phyloP scores from a whole-genome alignment of 495 filamentous ascomycete species.

The Penicillium simplicissimum region DNA sequence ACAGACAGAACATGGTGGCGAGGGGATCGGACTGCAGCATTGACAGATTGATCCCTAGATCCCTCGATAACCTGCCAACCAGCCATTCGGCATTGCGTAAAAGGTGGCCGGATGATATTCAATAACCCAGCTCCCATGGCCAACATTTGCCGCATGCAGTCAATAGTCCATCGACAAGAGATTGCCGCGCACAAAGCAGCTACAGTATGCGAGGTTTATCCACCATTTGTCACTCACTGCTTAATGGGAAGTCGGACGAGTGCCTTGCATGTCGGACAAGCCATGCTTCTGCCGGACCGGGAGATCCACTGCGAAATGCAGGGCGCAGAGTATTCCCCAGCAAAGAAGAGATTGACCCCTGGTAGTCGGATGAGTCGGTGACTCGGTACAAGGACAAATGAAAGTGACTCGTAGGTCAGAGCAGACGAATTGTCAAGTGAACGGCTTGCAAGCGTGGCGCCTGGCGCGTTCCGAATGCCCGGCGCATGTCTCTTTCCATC shows the following conservation, averaged over 20 bases:
- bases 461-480: not conserved
- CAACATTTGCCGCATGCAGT: not conserved
- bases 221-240: not conserved
- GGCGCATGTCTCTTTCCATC: not conserved
- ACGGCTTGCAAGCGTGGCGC: not conserved
- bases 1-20: not conserved
- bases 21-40: slow-evolving; percentile 4
- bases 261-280: not conserved
- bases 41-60: slow-evolving; percentile 3
- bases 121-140: slow-evolving; percentile 12
- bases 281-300: not conserved
- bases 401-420: not conserved
- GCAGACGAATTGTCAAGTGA: not conserved
- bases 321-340: not conserved
- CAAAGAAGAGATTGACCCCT: not conserved
- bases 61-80: not conserved
- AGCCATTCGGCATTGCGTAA: slow-evolving; percentile 4
- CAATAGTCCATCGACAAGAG: not conserved
- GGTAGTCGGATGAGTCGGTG: no score
- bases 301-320: not conserved
- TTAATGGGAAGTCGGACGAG: not conserved
- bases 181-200: not conserved
- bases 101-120: slow-evolving; percentile 22
- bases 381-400: not conserved
- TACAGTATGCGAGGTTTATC: not conserved